Evolutionary conservation across 352 stramenopile genomes (phyloP).

Genomic region (Pilasporangium apinafurcum): DNA sequence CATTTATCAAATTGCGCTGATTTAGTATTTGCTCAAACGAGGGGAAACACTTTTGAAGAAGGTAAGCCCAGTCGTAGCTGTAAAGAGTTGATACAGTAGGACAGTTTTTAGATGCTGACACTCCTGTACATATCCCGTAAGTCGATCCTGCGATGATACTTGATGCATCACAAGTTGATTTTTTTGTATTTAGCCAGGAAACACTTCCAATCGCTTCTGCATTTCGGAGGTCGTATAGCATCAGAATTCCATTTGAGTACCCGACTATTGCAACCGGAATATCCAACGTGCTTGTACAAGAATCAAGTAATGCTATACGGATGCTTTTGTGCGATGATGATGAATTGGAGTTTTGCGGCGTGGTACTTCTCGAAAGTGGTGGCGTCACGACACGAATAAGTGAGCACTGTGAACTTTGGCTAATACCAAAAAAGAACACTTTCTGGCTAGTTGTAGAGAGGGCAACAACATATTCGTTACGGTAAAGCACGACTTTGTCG

Average conservation of each 20-base stretch:
- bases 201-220: conserved; percentile 37
- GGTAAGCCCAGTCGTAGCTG: conserved; percentile 30
- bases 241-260: conserved; percentile 36
- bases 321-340: conserved; percentile 4
- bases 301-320: too few species aligned
- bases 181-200: background rate
- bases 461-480: conserved; percentile 17
- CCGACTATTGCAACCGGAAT: conserved; percentile 30
- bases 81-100: conserved; percentile 7
- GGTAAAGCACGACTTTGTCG: conserved; percentile 15
- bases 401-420: conserved; percentile 7
- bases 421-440: conserved; percentile 40
- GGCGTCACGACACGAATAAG: conserved; percentile 25
- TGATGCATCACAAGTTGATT: background rate
- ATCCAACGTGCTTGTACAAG: conserved; percentile 12
- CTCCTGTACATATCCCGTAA: background rate
- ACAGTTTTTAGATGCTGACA: background rate
- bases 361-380: conserved; percentile 5
- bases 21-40: conserved; percentile 12
- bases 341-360: background rate
- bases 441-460: conserved; percentile 26
- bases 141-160: too few species aligned
- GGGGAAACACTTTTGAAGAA: conserved; percentile 30
- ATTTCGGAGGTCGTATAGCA: conserved; percentile 41
- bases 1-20: conserved; percentile 11